Evolutionary conservation across 225 moss, liverwort and hornwort genomes (phyloP).

Genomic region (Straminergon stramineum): DNA sequence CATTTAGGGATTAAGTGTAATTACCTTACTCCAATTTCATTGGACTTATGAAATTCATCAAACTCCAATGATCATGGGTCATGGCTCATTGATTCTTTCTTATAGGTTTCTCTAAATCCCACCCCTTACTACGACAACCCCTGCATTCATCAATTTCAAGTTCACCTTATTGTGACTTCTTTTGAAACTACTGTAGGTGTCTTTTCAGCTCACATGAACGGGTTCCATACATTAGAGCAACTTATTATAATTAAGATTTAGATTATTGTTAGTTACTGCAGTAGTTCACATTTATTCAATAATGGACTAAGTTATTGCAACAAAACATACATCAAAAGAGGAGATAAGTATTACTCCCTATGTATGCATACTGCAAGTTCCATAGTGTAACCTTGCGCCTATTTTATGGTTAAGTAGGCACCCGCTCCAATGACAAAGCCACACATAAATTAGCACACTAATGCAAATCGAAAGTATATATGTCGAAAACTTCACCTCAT

Average conservation of each 20-base stretch:
- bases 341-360: neutral
- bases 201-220: neutral
- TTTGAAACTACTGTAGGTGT: neutral
- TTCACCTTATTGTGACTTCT: neutral
- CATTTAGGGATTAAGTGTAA: accelerated
- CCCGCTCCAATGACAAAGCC: neutral
- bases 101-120: neutral
- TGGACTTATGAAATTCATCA: neutral
- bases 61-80: neutral
- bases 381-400: neutral
- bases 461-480: neutral
- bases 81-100: neutral
- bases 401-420: neutral
- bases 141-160: neutral
- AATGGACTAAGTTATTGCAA: neutral
- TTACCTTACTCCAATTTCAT: neutral
- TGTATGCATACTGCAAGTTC: neutral
- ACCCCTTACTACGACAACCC: neutral
- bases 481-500: neutral
- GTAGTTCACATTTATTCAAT: no score
- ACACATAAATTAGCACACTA: neutral
- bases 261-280: no score
- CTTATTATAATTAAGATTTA: neutral
- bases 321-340: neutral
- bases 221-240: neutral